Conservation (phyloP, 805 yeast genomes). For the Pichia occidentalis region DNA sequence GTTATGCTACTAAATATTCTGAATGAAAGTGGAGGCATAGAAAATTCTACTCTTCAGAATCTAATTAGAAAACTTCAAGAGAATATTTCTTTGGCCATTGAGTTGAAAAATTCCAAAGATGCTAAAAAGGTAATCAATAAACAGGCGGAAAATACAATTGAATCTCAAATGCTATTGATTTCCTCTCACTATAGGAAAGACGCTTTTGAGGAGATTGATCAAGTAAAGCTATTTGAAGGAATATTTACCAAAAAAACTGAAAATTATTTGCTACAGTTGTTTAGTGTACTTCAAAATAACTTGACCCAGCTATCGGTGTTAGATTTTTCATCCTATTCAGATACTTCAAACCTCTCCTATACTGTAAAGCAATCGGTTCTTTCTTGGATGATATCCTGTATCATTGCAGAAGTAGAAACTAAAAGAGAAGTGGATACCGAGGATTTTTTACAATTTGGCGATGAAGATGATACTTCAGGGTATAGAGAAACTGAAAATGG, state of each 20-base stretch:
- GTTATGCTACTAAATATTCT: constrained; percentile 11
- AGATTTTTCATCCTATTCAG: not conserved
- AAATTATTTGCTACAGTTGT: constrained; percentile 10
- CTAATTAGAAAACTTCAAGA: constrained; percentile 12
- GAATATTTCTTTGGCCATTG: constrained; percentile 14
- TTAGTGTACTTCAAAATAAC: constrained; percentile 2
- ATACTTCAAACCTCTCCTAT: constrained; percentile 9
- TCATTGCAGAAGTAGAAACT: not conserved
- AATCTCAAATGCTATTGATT: constrained; percentile 19
- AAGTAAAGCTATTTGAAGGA: constrained; percentile 16
- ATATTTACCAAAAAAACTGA: constrained; percentile 23
- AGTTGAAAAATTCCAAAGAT: constrained; percentile 10
- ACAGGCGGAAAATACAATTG: constrained; percentile 13
- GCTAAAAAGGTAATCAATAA: constrained; percentile 3
- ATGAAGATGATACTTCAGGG: too few relatives aligned
- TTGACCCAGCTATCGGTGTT: not conserved
- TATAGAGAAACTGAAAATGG: too few relatives aligned
- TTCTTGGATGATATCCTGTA: constrained; percentile 35
- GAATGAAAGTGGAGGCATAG: constrained; percentile 6
- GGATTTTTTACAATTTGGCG: constrained; percentile 24
- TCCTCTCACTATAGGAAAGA: constrained; percentile 17
- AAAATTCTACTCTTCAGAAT: constrained; percentile 7
- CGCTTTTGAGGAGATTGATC: constrained; percentile 3
- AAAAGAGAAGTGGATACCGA: constrained; percentile 11
- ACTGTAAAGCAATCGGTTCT: constrained; percentile 22